A percentile compares a stretch with the other conserved stretches of the same genome.
phyloP scores from a whole-genome alignment of 73 alveolate species.

The Breviolum minutum region DNA sequence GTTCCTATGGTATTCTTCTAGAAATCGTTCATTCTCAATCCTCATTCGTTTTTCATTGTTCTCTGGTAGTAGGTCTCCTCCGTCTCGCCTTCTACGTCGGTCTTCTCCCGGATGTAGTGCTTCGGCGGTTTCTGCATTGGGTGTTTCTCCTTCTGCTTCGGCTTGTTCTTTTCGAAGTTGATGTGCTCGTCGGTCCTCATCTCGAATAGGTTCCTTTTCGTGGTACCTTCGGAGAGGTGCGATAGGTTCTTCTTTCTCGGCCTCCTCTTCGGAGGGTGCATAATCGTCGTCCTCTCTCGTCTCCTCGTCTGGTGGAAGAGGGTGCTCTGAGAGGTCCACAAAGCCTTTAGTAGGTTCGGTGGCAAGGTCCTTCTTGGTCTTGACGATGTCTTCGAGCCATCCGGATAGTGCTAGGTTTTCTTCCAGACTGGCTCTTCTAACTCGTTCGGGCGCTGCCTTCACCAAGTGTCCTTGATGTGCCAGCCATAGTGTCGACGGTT shows the following conservation, averaged over 20 bases:
- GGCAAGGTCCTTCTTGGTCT: neutral
- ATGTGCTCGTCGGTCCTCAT: neutral
- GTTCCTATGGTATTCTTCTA: too few relatives aligned
- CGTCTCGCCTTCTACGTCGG: neutral
- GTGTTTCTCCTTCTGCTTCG: neutral
- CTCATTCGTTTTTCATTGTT: too few relatives aligned
- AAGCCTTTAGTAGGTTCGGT: neutral
- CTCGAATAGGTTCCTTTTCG: too few relatives aligned
- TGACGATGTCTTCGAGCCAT: neutral
- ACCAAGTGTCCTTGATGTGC: neutral
- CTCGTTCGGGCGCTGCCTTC: slow-evolving; percentile 3
- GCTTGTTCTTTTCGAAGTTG: neutral
- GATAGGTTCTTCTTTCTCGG: neutral
- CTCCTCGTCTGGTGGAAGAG: neutral
- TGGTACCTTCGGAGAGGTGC: too few relatives aligned
- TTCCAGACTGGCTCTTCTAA: neutral
- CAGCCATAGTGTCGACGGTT: neutral
- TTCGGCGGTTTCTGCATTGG: too few relatives aligned
- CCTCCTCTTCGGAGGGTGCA: neutral
- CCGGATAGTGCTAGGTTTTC: neutral
- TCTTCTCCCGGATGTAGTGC: neutral
- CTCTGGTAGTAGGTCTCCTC: neutral
- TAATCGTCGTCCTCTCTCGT: neutral
- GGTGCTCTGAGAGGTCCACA: neutral
- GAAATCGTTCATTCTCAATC: too few relatives aligned